phyloP scores from a whole-genome alignment of 2,329 filamentous ascomycete species.

The Fusarium denticulatum region DNA sequence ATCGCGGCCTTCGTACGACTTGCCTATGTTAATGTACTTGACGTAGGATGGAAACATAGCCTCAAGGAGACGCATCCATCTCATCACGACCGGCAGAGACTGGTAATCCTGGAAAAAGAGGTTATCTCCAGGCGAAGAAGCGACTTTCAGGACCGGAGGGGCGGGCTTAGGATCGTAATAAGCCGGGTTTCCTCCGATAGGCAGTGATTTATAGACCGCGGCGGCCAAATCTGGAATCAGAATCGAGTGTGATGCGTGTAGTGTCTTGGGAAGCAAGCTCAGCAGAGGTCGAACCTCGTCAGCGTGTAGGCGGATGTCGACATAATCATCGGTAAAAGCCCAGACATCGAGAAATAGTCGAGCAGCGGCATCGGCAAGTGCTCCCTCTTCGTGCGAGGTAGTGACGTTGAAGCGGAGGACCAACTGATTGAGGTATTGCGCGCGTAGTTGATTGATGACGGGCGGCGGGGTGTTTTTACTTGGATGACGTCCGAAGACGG shows the following conservation, averaged over 20 bases:
- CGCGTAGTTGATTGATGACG: constrained; percentile 48
- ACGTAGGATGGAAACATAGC: constrained; percentile 91
- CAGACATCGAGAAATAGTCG: constrained; percentile 89
- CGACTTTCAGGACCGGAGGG: constrained; percentile 44
- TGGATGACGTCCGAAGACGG: constrained; percentile 59
- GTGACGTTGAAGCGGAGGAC: constrained; percentile 88
- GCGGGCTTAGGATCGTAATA: constrained; percentile 40
- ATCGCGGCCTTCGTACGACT: constrained; percentile 86
- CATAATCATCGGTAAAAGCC: constrained; percentile 83
- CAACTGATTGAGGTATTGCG: constrained; percentile 79
- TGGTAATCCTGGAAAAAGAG: constrained; percentile 95
- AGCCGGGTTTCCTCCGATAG: constrained; percentile 34
- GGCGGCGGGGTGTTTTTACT: constrained; percentile 42
- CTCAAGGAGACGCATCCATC: constrained; percentile 90
- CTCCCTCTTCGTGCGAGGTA: constrained; percentile 72
- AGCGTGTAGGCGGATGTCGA: constrained; percentile 83
- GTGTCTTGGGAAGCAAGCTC: constrained; percentile 77
- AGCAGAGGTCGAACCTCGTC: constrained; percentile 82
- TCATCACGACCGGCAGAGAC: constrained; percentile 80
- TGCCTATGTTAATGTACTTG: constrained; percentile 78
- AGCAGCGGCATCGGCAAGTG: constrained; percentile 76
- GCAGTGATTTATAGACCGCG: constrained; percentile 70
- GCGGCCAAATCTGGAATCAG: constrained; percentile 84
- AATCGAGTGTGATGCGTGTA: constrained; percentile 76
- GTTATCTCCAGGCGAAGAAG: constrained; percentile 64